Percentiles rank a stretch among this genome's conserved stretches.
These are phyloP conservation scores for Coemansia sp. DNA, from an alignment of 192 early-diverging fungal genomes.

Conservation along the genomic window DNA sequence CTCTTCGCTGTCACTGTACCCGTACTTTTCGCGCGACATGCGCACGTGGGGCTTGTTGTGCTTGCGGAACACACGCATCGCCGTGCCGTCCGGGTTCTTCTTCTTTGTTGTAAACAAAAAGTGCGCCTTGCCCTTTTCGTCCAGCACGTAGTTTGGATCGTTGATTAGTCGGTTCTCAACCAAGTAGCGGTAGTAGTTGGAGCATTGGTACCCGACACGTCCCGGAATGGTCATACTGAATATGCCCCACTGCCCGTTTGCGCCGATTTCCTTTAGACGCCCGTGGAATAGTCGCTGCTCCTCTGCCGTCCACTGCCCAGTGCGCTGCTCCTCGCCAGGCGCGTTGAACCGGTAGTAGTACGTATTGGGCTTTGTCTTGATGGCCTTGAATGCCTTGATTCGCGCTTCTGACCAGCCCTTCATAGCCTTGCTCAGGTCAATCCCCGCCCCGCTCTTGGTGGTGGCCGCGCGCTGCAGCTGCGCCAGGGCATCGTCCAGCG, in stretches of 20 bases:
- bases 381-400: slow-evolving; percentile 88
- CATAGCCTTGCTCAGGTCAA: slow-evolving; percentile 83
- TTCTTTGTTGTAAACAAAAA: slow-evolving; percentile 86
- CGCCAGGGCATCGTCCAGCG: slow-evolving; percentile 86
- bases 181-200: slow-evolving; percentile 93
- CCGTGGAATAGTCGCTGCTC: slow-evolving; percentile 86
- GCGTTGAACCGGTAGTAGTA: slow-evolving; percentile 99
- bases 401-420: slow-evolving; percentile 97
- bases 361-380: slow-evolving; percentile 93
- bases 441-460: slow-evolving; percentile 62
- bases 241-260: slow-evolving; percentile 96
- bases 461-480: slow-evolving; percentile 68
- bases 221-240: slow-evolving; percentile 96
- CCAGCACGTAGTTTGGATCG: slow-evolving; percentile 91
- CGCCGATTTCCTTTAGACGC: slow-evolving; percentile 83
- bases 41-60: slow-evolving; percentile 69
- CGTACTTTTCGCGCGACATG: slow-evolving; percentile 61
- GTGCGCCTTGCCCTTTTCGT: slow-evolving; percentile 88
- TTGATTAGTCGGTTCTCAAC: slow-evolving; percentile 84
- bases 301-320: slow-evolving; percentile 86
- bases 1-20: slow-evolving; percentile 58
- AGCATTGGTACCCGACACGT: slow-evolving; percentile 97
- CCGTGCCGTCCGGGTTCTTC: slow-evolving; percentile 76
- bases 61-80: slow-evolving; percentile 77
- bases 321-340: slow-evolving; percentile 91